Evolutionary conservation across 306 rosid species (phyloP), one percentile per base, ranked within the genome.

Genomic region (Cucurbita moschata): DNA sequence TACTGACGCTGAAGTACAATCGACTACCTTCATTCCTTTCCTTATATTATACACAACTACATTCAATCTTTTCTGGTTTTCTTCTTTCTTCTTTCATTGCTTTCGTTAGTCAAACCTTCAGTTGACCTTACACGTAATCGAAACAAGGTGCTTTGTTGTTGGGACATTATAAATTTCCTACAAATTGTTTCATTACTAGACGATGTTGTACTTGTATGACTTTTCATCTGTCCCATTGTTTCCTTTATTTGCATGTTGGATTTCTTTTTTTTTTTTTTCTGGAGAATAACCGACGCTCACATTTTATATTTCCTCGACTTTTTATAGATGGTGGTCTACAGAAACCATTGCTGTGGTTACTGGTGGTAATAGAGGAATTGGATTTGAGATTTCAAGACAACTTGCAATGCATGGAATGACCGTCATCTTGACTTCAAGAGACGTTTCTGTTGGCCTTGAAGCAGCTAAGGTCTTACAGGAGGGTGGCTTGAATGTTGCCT

Each of bases 281-380:
- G 60, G 16, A 21, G 35, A 46, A 43, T 19, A 66, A 43, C 30
- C 53, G 19, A 68, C 40, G 15, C 71, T 50, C 51, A 40, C 16
- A 16, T 42, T 64, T 63, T 39, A 39, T 18, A n/a, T 43, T 39
- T 15, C 49, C 15, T 3, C 14, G n/a, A 13, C 23, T 14, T 73
- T 54, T 37, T 59, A 11, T 74, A 92, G 98, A 87, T 92, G 98
- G 98, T 92, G 98, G 98, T 88, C 93, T 11, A 82, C 88, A 71
- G 96, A 92, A 75, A 90, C 93, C 65, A 68, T 92, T 77, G 96
- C 90, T 0, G 96, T 90, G 82, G 93, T 90, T 14, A 90, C 96
- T 0, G 98, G 96, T 77, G 93, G 93, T 43, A 92, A 90, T 49
- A 86, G 98, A 82, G 98, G 98, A 56, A 92, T 92, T 77, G 98